These are phyloP conservation scores for Daldinia decipiens DNA, from an alignment of 495 filamentous ascomycete genomes.

Conservation along the genomic window DNA sequence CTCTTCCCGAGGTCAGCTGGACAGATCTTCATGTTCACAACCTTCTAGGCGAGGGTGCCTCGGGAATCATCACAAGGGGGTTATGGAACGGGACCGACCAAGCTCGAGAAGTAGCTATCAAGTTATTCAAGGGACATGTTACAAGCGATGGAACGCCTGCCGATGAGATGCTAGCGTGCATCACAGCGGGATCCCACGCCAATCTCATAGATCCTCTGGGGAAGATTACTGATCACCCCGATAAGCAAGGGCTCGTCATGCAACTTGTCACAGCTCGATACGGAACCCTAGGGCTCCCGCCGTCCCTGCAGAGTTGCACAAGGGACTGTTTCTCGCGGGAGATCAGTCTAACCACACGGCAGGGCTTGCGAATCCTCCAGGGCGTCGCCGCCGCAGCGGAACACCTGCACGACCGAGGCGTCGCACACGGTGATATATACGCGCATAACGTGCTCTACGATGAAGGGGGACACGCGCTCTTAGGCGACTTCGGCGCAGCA, in stretches of 20 bases:
- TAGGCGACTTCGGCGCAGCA: conserved; percentile 58
- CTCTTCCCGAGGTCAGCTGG: conserved; percentile 54
- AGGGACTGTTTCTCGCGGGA: conserved; percentile 52
- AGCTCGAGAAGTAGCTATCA: conserved; percentile 56
- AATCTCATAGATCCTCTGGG: conserved; percentile 57
- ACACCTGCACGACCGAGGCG: conserved; percentile 55
- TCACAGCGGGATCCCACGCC: conserved; percentile 56
- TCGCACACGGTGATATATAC: conserved; percentile 56
- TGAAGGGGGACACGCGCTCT: conserved; percentile 52
- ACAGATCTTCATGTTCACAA: conserved; percentile 48
- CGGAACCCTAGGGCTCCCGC: conserved; percentile 43
- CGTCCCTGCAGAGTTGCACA: conserved; percentile 49
- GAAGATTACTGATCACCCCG: conserved; percentile 54
- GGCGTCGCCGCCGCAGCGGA: conserved; percentile 52
- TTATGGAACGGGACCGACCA: conserved; percentile 46
- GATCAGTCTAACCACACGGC: conserved; percentile 40
- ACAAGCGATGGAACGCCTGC: conserved; percentile 55
- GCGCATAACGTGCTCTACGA: conserved; percentile 59
- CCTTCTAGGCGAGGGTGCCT: conserved; percentile 51
- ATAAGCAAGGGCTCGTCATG: conserved; percentile 56
- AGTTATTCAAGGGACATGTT: conserved; percentile 55
- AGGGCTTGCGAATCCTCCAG: conserved; percentile 50
- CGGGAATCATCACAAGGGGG: conserved; percentile 53
- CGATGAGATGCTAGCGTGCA: conserved; percentile 57
- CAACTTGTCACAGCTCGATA: conserved; percentile 48